Conservation (phyloP, 116 monocot genomes). For the Phalaenopsis hybrid region DNA sequence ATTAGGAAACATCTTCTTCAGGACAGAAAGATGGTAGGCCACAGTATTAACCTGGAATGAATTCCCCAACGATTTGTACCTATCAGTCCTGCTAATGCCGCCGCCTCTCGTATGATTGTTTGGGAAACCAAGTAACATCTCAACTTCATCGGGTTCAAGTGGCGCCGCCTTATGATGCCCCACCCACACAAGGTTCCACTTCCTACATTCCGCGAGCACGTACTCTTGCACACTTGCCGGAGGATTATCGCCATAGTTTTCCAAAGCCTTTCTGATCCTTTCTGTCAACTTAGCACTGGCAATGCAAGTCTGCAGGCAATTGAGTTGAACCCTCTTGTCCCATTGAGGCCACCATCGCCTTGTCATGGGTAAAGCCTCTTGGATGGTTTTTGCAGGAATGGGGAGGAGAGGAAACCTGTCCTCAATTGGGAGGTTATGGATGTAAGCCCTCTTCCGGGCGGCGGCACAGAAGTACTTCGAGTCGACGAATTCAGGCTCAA, state of each 20-base stretch:
- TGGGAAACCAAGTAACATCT: slow-evolving; percentile 54
- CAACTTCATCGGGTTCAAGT: slow-evolving; percentile 61
- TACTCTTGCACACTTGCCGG: slow-evolving; percentile 15
- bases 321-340: slow-evolving; percentile 49
- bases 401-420: slow-evolving; percentile 45
- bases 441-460: slow-evolving; percentile 53
- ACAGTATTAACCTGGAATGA: slow-evolving; percentile 71
- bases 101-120: slow-evolving; percentile 56
- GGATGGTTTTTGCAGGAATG: slow-evolving; percentile 41
- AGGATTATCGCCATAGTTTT: slow-evolving; percentile 16
- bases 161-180: slow-evolving; percentile 50
- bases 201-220: slow-evolving; percentile 36
- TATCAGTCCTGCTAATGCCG: slow-evolving; percentile 43
- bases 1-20: slow-evolving; percentile 50
- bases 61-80: slow-evolving; percentile 53
- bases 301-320: slow-evolving; percentile 55
- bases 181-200: slow-evolving; percentile 67
- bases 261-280: slow-evolving; percentile 27
- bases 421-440: slow-evolving; percentile 54
- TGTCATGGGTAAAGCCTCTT: slow-evolving; percentile 41
- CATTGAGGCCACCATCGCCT: slow-evolving; percentile 58
- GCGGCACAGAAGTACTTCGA: slow-evolving; percentile 61
- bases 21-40: slow-evolving; percentile 50
- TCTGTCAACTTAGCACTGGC: slow-evolving; percentile 41
- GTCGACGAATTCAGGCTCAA: slow-evolving; percentile 67